These are phyloP conservation scores for Verticillium tricorpus DNA, from an alignment of 2,329 filamentous ascomycete species.

Conservation along the genomic window DNA sequence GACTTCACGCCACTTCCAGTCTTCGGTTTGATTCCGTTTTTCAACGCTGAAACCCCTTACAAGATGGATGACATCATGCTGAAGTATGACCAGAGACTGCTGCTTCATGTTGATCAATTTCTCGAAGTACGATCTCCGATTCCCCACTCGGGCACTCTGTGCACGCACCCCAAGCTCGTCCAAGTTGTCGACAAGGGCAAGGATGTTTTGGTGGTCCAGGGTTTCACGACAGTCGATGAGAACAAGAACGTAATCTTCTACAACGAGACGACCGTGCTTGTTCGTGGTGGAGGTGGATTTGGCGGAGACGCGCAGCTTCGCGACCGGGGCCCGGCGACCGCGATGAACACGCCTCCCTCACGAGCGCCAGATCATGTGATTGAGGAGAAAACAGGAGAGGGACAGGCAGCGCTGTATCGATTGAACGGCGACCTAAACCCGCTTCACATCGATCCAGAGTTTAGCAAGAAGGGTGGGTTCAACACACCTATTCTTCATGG, in stretches of 20 bases:
- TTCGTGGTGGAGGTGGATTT: conserved; percentile 87
- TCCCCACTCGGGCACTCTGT: conserved; percentile 73
- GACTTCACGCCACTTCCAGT: conserved; percentile 92
- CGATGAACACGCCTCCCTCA: conserved; percentile 71
- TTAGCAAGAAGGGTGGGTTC: conserved; percentile 94
- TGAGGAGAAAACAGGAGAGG: conserved; percentile 80
- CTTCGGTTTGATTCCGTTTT: conserved; percentile 95
- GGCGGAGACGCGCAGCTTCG: conserved; percentile 73
- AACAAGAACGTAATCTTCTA: conserved; percentile 92
- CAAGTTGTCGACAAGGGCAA: conserved; percentile 96
- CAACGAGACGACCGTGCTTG: conserved; percentile 91
- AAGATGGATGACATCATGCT: conserved; percentile 78
- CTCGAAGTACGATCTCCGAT: conserved; percentile 94
- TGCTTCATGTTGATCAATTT: conserved; percentile 97
- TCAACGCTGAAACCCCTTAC: conserved; percentile 78
- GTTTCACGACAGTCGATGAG: conserved; percentile 77
- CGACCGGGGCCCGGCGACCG: conserved; percentile 76
- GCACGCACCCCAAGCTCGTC: conserved; percentile 74
- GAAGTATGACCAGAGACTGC: conserved; percentile 98
- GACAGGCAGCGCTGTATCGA: conserved; percentile 91
- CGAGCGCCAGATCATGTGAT: conserved; percentile 75
- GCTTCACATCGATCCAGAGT: conserved; percentile 89
- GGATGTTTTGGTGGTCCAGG: conserved; percentile 77
- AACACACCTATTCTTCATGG: conserved; percentile 92
- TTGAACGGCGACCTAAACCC: conserved; percentile 95